A percentile compares a stretch with the other conserved stretches of the same genome.
Conservation (phyloP, 108 stramenopile species). For the Tribonema minus region DNA sequence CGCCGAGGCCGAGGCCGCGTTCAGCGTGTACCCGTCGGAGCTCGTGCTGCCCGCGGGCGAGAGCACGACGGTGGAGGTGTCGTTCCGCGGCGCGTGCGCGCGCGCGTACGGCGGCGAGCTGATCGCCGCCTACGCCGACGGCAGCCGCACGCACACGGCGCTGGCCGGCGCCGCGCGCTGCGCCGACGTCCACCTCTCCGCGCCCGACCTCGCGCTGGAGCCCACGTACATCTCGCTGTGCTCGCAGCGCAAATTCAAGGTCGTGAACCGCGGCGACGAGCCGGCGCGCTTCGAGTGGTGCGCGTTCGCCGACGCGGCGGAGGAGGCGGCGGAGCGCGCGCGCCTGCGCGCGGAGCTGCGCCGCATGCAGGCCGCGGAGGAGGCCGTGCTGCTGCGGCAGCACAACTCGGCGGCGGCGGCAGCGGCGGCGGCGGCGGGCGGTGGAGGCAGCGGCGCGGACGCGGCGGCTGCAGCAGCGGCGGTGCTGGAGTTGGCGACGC, state of each 20-base stretch:
- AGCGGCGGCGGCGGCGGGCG: neutral
- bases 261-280: constrained; percentile 55
- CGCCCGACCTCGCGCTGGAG: constrained; percentile 48
- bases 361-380: constrained; percentile 50
- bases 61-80: constrained; percentile 39
- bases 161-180: constrained; percentile 51
- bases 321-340: constrained; percentile 57
- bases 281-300: constrained; percentile 61
- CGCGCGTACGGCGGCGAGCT: constrained; percentile 49
- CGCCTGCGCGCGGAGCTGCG: constrained; percentile 55
- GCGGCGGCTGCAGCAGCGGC: no score
- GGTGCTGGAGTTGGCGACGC: no score
- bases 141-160: constrained; percentile 22
- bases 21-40: constrained; percentile 1
- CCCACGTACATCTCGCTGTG: constrained; percentile 61
- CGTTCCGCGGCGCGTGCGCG: constrained; percentile 11
- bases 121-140: constrained; percentile 49
- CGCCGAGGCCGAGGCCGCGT: neutral
- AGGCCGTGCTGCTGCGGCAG: constrained; percentile 21
- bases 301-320: constrained; percentile 49
- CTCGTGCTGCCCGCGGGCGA: constrained; percentile 33
- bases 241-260: constrained; percentile 48
- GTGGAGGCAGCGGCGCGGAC: neutral
- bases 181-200: constrained; percentile 57
- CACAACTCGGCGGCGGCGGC: neutral